Percentiles rank a stretch among this genome's conserved stretches.
Evolutionary conservation across 2,329 filamentous ascomycete genomes (phyloP).

Genomic region (Raffaelea albimanens): DNA sequence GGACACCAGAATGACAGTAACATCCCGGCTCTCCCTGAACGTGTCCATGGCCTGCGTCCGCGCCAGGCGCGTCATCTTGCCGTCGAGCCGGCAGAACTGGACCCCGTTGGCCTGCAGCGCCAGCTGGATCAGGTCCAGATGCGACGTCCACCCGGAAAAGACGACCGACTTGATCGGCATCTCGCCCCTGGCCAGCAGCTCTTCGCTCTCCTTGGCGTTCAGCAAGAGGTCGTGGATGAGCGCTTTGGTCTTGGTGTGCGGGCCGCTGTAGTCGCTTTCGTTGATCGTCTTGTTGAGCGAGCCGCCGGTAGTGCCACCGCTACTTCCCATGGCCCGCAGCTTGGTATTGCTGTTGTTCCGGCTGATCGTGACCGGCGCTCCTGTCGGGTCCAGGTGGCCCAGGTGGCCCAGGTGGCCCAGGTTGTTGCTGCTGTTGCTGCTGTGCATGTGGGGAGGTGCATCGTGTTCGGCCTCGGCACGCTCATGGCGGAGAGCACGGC

Average conservation of each 20-base stretch:
- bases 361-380: too few relatives aligned
- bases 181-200: slow-evolving; percentile 42
- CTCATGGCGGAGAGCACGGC: slow-evolving; percentile 59
- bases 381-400: too few relatives aligned
- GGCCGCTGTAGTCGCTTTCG: slow-evolving; percentile 63
- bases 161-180: slow-evolving; percentile 85
- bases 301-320: background rate
- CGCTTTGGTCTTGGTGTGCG: slow-evolving; percentile 84
- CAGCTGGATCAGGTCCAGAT: slow-evolving; percentile 83
- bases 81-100: slow-evolving; percentile 73
- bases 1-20: slow-evolving; percentile 80
- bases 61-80: slow-evolving; percentile 69
- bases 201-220: slow-evolving; percentile 52
- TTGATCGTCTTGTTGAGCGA: slow-evolving; percentile 38
- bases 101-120: slow-evolving; percentile 63
- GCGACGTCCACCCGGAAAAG: slow-evolving; percentile 92
- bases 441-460: slow-evolving; percentile 30
- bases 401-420: too few relatives aligned
- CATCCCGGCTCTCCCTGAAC: slow-evolving; percentile 62
- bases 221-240: slow-evolving; percentile 65
- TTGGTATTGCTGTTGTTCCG: background rate
- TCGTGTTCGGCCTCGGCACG: slow-evolving; percentile 49
- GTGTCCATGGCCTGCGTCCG: slow-evolving; percentile 66
- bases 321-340: slow-evolving; percentile 4
- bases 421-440: slow-evolving; percentile 18